Percentiles rank a stretch among this genome's conserved stretches.
These are phyloP conservation scores for Anthostomella pinea DNA, from an alignment of 2,329 filamentous ascomycete genomes.

Conservation along the genomic window DNA sequence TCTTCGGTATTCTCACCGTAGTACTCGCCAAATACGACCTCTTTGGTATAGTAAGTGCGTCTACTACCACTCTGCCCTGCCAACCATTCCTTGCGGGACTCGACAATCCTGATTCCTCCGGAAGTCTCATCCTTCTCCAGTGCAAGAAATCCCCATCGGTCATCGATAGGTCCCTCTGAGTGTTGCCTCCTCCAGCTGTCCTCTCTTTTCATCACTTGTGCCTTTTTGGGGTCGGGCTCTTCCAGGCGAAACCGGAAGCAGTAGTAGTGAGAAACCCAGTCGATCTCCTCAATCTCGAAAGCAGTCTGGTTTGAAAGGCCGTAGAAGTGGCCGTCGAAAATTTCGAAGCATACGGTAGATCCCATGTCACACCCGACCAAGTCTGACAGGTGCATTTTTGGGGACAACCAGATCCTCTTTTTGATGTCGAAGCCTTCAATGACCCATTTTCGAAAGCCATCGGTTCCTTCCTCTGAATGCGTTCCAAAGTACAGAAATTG, in stretches of 20 bases:
- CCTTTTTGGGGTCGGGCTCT: slow-evolving; percentile 35
- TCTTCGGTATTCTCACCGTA: slow-evolving; percentile 4
- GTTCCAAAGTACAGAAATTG: slow-evolving; percentile 65
- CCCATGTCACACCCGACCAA: slow-evolving; percentile 65
- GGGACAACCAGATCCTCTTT: slow-evolving; percentile 37
- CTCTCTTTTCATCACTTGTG: slow-evolving; percentile 43
- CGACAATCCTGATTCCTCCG: slow-evolving; percentile 59
- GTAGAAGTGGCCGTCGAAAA: slow-evolving; percentile 65
- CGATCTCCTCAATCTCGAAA: slow-evolving; percentile 59
- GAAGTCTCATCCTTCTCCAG: slow-evolving; percentile 59
- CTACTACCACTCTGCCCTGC: slow-evolving; percentile 50
- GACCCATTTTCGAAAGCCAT: slow-evolving; percentile 61
- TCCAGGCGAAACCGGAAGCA: slow-evolving; percentile 61
- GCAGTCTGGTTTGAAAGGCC: slow-evolving; percentile 64
- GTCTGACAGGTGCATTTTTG: slow-evolving; percentile 51
- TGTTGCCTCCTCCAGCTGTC: slow-evolving; percentile 65
- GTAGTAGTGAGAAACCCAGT: slow-evolving; percentile 68
- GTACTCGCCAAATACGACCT: slow-evolving; percentile 41
- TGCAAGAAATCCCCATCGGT: slow-evolving; percentile 68
- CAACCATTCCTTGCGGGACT: slow-evolving; percentile 68
- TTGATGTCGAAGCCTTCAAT: slow-evolving; percentile 52
- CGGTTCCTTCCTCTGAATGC: slow-evolving; percentile 50
- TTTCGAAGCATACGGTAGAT: slow-evolving; percentile 67
- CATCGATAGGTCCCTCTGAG: slow-evolving; percentile 68
- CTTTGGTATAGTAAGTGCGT: slow-evolving; percentile 63